These are phyloP conservation scores for Pigoraptor vietnamica DNA, from an alignment of 78 protist species.

Conservation along the genomic window DNA sequence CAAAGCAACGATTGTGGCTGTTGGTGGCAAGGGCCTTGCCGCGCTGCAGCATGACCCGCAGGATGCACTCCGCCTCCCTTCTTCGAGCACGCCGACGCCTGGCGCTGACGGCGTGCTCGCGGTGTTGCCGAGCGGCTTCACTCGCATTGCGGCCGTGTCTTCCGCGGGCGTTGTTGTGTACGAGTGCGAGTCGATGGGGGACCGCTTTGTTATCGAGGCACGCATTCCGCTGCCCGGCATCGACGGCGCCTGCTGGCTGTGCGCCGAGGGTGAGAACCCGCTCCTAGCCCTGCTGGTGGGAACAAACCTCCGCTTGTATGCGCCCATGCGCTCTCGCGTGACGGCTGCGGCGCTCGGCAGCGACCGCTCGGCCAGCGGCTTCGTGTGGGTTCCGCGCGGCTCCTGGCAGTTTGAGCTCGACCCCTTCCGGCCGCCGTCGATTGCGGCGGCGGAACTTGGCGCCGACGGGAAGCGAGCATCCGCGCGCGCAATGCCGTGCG, in stretches of 20 bases:
- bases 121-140: background rate
- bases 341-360: background rate
- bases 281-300: background rate
- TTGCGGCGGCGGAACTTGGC: background rate
- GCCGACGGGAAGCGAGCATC: background rate
- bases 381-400: background rate
- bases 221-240: background rate
- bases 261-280: background rate
- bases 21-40: background rate
- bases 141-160: background rate
- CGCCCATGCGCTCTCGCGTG: background rate
- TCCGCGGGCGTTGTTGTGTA: background rate
- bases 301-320: background rate
- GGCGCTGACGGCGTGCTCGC: background rate
- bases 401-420: background rate
- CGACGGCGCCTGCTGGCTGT: background rate
- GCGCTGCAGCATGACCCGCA: too few species aligned
- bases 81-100: background rate
- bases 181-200: background rate
- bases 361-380: background rate
- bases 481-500: background rate
- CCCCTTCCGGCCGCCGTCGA: background rate
- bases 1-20: background rate
- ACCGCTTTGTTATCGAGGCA: background rate
- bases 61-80: too few species aligned